A percentile compares a stretch with the other conserved stretches of the same genome.
phyloP scores from a whole-genome alignment of 257 asterid species.

The Solanum virginianum region DNA sequence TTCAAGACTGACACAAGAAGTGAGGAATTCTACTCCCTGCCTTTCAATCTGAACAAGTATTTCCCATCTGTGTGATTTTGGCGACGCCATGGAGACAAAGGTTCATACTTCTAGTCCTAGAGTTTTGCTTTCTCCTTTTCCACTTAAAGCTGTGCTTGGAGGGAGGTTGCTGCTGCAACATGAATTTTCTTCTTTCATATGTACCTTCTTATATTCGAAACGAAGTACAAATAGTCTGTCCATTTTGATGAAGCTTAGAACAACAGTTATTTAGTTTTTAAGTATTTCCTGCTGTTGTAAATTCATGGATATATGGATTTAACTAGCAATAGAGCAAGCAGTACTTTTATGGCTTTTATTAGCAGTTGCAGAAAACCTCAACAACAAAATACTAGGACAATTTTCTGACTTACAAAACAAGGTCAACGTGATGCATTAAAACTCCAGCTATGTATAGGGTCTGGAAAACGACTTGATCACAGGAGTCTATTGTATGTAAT shows the following conservation, averaged over 20 bases:
- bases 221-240: conserved; percentile 28
- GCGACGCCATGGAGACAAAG: neutral
- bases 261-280: neutral
- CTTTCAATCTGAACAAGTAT: conserved; percentile 83
- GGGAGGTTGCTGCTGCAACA: conserved; percentile 4
- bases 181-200: conserved; percentile 30
- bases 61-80: conserved; percentile 73
- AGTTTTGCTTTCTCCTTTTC: conserved; percentile 9
- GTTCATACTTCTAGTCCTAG: neutral
- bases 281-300: conserved; percentile 1
- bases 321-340: neutral
- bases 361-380: neutral
- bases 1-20: conserved; percentile 70
- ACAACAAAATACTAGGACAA: neutral
- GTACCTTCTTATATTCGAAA: conserved; percentile 17
- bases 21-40: conserved; percentile 89
- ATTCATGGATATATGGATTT: conserved; percentile 4
- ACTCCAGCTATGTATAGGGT: no score
- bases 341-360: conserved; percentile 3
- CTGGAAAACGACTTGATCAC: no score
- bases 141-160: conserved; percentile 3
- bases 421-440: no score
- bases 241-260: conserved; percentile 18
- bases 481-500: no score
- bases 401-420: neutral